phyloP scores from a whole-genome alignment of 169 alveolate genomes.

The Eimeria mitis region DNA sequence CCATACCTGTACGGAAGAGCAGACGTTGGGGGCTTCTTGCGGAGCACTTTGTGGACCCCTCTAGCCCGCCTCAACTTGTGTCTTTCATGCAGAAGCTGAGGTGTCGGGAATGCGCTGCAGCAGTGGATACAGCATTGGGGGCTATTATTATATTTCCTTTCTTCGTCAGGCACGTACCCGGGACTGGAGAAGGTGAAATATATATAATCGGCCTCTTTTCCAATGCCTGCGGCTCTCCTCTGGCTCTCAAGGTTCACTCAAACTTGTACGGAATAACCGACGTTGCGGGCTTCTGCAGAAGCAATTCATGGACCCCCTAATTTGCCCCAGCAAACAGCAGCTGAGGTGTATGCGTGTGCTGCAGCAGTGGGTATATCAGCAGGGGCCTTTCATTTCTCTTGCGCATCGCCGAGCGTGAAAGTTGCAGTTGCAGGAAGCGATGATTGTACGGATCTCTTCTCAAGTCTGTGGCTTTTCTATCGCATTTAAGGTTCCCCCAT shows the following conservation, averaged over 20 bases:
- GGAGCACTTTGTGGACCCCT: neutral
- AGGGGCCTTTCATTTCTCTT: conserved; percentile 48
- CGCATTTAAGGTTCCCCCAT: conserved; percentile 12
- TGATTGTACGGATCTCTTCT: neutral
- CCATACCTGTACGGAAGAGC: neutral
- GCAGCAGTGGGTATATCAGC: conserved; percentile 39
- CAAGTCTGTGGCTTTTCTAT: conserved; percentile 9
- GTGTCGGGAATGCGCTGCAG: conserved; percentile 27
- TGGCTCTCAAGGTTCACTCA: neutral
- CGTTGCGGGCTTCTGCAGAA: neutral
- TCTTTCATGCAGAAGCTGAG: neutral
- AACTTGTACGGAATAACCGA: neutral
- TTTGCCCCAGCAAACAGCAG: conserved; percentile 23
- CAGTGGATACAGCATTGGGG: conserved; percentile 19
- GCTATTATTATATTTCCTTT: neutral
- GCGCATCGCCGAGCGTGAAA: conserved; percentile 12
- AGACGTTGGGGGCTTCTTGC: neutral
- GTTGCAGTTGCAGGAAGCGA: conserved; percentile 4
- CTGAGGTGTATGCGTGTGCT: conserved; percentile 22
- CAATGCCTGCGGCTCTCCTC: neutral
- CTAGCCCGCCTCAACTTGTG: neutral
- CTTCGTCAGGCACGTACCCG: neutral
- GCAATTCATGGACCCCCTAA: neutral
- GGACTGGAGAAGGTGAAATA: neutral
- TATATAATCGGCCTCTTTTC: neutral